Conservation (phyloP, 1,284 basidiomycete genomes). For the Rhodotorula sp. region DNA sequence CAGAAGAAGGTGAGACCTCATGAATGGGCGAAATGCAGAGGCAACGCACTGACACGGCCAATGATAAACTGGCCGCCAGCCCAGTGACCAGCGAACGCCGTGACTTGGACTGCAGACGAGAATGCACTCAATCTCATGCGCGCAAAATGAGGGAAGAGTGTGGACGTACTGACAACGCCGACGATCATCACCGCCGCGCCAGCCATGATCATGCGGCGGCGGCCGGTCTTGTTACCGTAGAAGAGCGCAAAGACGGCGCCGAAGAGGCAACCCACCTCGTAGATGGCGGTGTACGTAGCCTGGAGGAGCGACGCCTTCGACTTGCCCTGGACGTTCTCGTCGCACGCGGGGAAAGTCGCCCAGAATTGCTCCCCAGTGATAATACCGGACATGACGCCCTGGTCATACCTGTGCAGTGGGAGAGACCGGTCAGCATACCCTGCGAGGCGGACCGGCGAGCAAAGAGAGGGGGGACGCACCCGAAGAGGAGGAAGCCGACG, state of each 20-base stretch:
- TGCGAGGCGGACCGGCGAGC: background rate
- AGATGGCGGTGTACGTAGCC: conserved; percentile 23
- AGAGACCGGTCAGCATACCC: too few species aligned
- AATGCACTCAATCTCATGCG: background rate
- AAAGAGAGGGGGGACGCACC: conserved; percentile 1
- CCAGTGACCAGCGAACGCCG: conserved; percentile 53
- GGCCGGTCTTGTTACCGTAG: conserved; percentile 26
- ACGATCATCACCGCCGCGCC: conserved; percentile 52
- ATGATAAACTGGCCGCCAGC: conserved; percentile 58
- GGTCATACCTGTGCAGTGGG: conserved; percentile 16
- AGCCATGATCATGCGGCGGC: conserved; percentile 27
- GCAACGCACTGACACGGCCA: conserved; percentile 56
- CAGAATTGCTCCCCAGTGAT: conserved; percentile 25
- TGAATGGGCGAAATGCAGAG: background rate
- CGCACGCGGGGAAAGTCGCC: conserved; percentile 31
- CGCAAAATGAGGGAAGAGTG: background rate
- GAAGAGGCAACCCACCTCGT: conserved; percentile 9
- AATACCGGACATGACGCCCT: conserved; percentile 31
- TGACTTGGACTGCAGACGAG: conserved; percentile 51
- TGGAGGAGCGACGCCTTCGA: conserved; percentile 12
- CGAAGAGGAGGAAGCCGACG: conserved; percentile 25
- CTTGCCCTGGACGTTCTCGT: conserved; percentile 21
- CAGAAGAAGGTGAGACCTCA: background rate
- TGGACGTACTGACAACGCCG: conserved; percentile 52
- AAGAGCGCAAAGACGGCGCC: conserved; percentile 30